Base-by-base conservation (phyloP, 176 grass and related monocot species). In the Elymus sibiricus region DNA sequence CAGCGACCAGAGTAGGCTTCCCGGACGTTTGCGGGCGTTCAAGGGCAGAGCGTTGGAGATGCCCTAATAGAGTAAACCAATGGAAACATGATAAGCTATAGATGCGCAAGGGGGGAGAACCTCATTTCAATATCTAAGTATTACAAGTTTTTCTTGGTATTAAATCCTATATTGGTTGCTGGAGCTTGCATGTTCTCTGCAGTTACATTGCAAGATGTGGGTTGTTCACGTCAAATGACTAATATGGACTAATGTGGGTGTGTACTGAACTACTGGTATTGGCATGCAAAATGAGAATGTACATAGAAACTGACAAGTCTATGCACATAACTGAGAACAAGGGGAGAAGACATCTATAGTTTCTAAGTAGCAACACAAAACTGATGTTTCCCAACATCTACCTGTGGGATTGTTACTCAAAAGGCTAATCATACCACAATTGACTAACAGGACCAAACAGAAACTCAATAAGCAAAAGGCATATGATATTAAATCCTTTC, bases 121-220 rank as follows among this genome's bases (percentile, higher is more conserved):
- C 25, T 28, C 14, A 76, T 83, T 47, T 84, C n/a, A 29, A 51
- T 67, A 39, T 66, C 34, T 6, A 82, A 72, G 9, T 64, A 86
- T 39, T 16, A 17, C 77, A 38, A 21, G 29, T 10, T 24, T 82
- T 34, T 28, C 35, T 39, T 32, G 4, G 43, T 58, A 58, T 32
- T 26, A 67, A 85, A 74, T 74, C 70, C 26, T 74, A 49, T 62
- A 80, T 61, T 28, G 34, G 27, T 67, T 77, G 7, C 6, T 21
- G 35, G 9, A 66, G 64, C 34, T 19, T 64, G 16, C 29, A 74
- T 21, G 34, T 44, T 64, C 62, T 79, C 67, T 79, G 51, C 38
- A 84, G 4, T 67, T 81, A 21, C 6, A 25, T 77, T 14, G 62
- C 17, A 83, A 68, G 37, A 58, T 35, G 28, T 3, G 51, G 16